Percentiles rank a stretch among this genome's conserved stretches.
These are phyloP conservation scores for Komagataella pseudopastoris DNA, from an alignment of 805 yeast genomes.

Conservation along the genomic window DNA sequence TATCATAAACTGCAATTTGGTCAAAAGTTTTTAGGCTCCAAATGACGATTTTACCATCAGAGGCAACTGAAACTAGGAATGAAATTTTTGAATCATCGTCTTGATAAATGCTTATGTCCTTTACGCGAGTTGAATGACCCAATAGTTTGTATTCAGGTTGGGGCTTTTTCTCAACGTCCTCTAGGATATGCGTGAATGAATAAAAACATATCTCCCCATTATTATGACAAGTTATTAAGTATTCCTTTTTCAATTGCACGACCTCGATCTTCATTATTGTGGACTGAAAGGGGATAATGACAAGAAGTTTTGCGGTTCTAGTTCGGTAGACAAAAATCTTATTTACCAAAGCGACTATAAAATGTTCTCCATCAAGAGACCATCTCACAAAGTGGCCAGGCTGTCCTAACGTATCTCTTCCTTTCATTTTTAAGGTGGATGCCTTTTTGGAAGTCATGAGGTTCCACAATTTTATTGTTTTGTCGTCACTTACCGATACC, in stretches of 20 bases:
- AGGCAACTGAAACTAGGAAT: conserved; percentile 68
- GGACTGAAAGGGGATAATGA: conserved; percentile 35
- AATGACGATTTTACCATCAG: conserved; percentile 87
- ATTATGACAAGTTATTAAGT: conserved; percentile 52
- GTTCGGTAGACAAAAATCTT: conserved; percentile 56
- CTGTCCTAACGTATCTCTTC: conserved; percentile 54
- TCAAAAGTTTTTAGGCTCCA: conserved; percentile 66
- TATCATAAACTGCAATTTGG: conserved; percentile 80
- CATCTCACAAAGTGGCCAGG: conserved; percentile 54
- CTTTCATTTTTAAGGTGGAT: conserved; percentile 61
- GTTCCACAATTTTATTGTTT: conserved; percentile 83
- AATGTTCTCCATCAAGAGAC: conserved; percentile 54
- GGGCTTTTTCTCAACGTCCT: conserved; percentile 8
- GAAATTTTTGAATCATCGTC: conserved; percentile 17
- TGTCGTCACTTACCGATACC: conserved; percentile 76
- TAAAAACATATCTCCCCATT: conserved; percentile 60
- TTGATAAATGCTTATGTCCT: conserved; percentile 49
- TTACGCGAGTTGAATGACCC: conserved; percentile 82
- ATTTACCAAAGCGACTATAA: conserved; percentile 61
- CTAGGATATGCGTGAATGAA: conserved; percentile 21
- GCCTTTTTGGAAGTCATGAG: conserved; percentile 95
- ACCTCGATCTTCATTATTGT: conserved; percentile 61
- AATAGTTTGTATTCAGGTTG: conserved; percentile 29
- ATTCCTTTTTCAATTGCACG: conserved; percentile 33
- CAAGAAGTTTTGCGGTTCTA: conserved; percentile 40